phyloP scores from a whole-genome alignment of 2,329 filamentous ascomycete species.

The Fusarium fracticaudum region DNA sequence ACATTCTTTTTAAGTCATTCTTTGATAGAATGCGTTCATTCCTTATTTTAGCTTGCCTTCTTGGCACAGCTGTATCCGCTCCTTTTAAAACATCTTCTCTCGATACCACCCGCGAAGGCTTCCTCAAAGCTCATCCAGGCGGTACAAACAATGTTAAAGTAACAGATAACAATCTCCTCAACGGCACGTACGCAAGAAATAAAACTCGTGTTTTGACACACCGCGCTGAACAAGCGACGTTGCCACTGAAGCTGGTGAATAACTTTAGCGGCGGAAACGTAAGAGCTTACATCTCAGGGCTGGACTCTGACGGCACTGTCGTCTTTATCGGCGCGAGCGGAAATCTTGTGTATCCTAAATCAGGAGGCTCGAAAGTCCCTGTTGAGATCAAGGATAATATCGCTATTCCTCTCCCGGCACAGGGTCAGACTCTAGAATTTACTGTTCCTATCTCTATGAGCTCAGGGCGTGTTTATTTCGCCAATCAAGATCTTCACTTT shows the following conservation, averaged over 20 bases:
- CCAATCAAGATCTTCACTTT: conserved; percentile 54
- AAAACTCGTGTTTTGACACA: conserved; percentile 2
- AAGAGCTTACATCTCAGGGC: conserved; percentile 58
- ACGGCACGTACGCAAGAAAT: conserved; percentile 46
- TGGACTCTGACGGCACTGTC: conserved; percentile 51
- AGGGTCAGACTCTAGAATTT: conserved; percentile 51
- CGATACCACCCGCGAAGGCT: conserved; percentile 32
- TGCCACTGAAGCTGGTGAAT: conserved; percentile 53
- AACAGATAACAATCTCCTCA: conserved; percentile 52
- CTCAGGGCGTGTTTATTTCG: conserved; percentile 58
- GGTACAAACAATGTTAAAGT: conserved; percentile 47
- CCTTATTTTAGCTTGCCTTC: conserved; percentile 31
- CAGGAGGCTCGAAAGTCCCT: conserved; percentile 48
- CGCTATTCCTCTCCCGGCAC: conserved; percentile 53
- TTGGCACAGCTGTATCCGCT: conserved; percentile 30
- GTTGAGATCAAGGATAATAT: conserved; percentile 51
- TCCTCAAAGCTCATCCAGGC: conserved; percentile 48
- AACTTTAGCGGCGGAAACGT: conserved; percentile 52
- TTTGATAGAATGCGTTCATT: conserved; percentile 39
- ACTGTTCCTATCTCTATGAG: conserved; percentile 52
- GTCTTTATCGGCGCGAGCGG: conserved; percentile 57
- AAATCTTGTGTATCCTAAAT: conserved; percentile 54
- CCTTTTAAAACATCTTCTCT: conserved; percentile 14
- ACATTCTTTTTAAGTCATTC: conserved; percentile 22
- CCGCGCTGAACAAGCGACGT: conserved; percentile 6